Evolutionary conservation across 73 alveolate genomes (phyloP).

Genomic region (Paramecium sexaurelia): DNA sequence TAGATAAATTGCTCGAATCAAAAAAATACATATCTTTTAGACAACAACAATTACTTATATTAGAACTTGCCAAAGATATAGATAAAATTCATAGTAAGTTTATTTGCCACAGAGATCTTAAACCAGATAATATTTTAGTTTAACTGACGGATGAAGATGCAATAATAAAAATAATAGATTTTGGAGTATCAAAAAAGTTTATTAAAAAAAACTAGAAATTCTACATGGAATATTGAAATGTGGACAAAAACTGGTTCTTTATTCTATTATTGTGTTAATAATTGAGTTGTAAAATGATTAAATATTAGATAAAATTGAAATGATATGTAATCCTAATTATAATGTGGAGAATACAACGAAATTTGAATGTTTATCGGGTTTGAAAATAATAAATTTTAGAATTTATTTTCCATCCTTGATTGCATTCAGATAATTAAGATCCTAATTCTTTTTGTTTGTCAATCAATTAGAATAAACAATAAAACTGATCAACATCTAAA

Average conservation of each 20-base stretch:
- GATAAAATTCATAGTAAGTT: constrained; percentile 67
- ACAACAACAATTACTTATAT: background rate
- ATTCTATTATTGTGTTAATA: constrained; percentile 15
- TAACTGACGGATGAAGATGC: background rate
- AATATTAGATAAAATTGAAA: constrained; percentile 1
- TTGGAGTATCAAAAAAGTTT: constrained; percentile 49
- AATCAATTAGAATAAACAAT: background rate
- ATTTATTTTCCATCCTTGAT: constrained; percentile 13
- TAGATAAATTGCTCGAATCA: background rate
- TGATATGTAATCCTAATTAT: constrained; percentile 36
- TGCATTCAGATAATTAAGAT: background rate
- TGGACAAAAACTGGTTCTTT: constrained; percentile 56
- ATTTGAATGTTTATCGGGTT: background rate
- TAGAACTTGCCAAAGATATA: constrained; percentile 36
- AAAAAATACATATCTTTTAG: background rate
- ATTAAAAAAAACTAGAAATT: background rate
- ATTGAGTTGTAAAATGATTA: constrained; percentile 5
- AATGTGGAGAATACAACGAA: background rate
- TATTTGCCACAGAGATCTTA: constrained; percentile 74
- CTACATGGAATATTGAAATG: background rate
- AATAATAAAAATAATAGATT: constrained; percentile 7
- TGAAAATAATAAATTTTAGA: background rate
- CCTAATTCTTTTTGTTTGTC: background rate
- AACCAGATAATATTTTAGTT: constrained; percentile 75
- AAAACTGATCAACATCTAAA: background rate